Base-by-base conservation (phyloP, 2,329 filamentous ascomycete species). In the Dendrostoma leiphaemia region DNA sequence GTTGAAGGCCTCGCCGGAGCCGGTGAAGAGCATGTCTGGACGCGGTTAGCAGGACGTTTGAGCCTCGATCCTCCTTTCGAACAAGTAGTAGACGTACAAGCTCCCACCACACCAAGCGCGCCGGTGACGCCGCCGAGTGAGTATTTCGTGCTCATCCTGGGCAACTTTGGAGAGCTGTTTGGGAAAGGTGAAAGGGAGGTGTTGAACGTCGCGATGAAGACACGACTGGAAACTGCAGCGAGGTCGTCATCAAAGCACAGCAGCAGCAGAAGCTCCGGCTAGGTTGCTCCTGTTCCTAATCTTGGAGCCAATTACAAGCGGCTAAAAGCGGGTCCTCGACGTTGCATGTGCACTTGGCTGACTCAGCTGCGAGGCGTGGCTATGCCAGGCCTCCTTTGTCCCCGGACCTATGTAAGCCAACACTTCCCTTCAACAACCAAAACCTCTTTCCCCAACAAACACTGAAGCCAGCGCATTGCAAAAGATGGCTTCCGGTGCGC, bases 21-120 rank as follows among this genome's bases (percentile, higher is more conserved):
- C 91, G 68, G 94, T 95, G 71, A 99, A 97, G 71, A 99, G 90
- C 91, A 99, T 95, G 76, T 99, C 94, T 99, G 72, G 61, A 55
- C 63, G 62, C 37, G 58, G 51, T 45, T 17, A 41, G 34, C 56
- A 60, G 60, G 60, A 31, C 28, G 26, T 28, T 17, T 29, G 19
- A 29, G 26, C 12, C 13, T 32, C 40, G 6, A 32, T 32, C 32
- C 23, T 31, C 17, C 50, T 3, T 17, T 34, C 2, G 12, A 24
- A 5, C n/a, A n/a, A 37, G 19, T n/a, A 13, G 44, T 12, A 13
- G 52, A 76, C 90, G 73, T 83, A 95, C 90, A 94, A 72, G 85
- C 78, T 80, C 88, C 90, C 65, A 92, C 84, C 57, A 94, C 79
- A 54, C 81, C 76, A 65, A 92, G 76, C 67, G 88, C 84, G 64